Evolutionary conservation across 2,329 filamentous ascomycete species (phyloP).

Genomic region (Aureobasidium subglaciale): DNA sequence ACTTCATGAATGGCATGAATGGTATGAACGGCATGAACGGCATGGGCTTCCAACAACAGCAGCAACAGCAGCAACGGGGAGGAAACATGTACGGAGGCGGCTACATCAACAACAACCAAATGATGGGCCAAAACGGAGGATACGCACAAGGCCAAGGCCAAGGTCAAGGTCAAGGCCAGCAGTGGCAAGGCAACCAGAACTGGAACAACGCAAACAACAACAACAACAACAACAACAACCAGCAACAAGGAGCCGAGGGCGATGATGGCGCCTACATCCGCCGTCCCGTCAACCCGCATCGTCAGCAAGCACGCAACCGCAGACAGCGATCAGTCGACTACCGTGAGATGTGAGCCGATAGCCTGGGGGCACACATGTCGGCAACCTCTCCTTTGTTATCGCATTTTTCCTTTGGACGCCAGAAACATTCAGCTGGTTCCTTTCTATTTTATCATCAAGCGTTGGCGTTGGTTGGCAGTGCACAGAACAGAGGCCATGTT

Average conservation of each 20-base stretch:
- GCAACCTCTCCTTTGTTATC: neutral
- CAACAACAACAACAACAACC: constrained; percentile 5
- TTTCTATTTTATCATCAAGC: neutral
- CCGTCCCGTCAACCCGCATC: constrained; percentile 89
- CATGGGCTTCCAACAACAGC: constrained; percentile 26
- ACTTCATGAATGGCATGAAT: constrained; percentile 34
- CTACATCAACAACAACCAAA: constrained; percentile 19
- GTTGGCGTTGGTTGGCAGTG: constrained; percentile 7
- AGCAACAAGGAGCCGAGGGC: constrained; percentile 15
- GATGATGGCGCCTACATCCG: constrained; percentile 92
- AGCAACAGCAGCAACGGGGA: constrained; percentile 5
- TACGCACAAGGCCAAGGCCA: constrained; percentile 19
- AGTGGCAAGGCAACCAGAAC: constrained; percentile 26
- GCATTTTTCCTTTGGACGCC: constrained; percentile 2
- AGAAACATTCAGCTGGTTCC: neutral
- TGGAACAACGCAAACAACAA: constrained; percentile 29
- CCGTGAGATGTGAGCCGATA: constrained; percentile 64
- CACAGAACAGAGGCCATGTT: neutral
- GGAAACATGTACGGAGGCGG: constrained; percentile 17
- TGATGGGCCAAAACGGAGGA: constrained; percentile 17
- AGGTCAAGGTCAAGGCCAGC: constrained; percentile 17
- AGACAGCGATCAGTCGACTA: constrained; percentile 79
- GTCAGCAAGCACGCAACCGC: constrained; percentile 74
- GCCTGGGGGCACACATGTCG: too few relatives aligned
- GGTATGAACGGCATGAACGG: constrained; percentile 27